These are phyloP conservation scores for Alternaria gansuensis DNA, from an alignment of 2,329 filamentous ascomycete genomes.

Conservation along the genomic window DNA sequence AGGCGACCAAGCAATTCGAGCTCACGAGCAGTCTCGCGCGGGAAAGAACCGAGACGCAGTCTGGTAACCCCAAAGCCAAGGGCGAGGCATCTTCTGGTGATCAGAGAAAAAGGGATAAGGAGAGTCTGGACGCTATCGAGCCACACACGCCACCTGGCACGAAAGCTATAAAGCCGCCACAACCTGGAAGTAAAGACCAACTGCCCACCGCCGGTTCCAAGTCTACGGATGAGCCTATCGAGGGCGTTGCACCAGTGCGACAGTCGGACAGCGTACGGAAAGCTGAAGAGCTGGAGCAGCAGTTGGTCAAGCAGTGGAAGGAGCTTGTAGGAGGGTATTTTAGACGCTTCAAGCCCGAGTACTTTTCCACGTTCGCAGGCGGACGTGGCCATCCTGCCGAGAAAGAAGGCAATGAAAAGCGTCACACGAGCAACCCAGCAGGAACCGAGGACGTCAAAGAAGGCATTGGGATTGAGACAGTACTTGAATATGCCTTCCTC, in stretches of 20 bases:
- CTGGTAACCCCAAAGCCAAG: conserved; percentile 38
- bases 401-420: conserved; percentile 41
- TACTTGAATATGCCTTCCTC: conserved; percentile 91
- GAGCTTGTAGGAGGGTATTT: conserved; percentile 93
- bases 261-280: conserved; percentile 63
- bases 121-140: conserved; percentile 56
- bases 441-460: conserved; percentile 40
- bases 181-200: conserved; percentile 31
- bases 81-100: conserved; percentile 32
- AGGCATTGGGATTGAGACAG: conserved; percentile 73
- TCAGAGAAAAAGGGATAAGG: conserved; percentile 45
- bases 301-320: conserved; percentile 79
- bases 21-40: conserved; percentile 74
- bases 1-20: conserved; percentile 78
- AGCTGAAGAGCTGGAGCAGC: conserved; percentile 73
- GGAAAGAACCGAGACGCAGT: conserved; percentile 34
- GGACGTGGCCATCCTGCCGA: conserved; percentile 49
- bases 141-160: conserved; percentile 58
- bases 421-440: conserved; percentile 35
- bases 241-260: conserved; percentile 42
- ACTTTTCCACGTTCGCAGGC: conserved; percentile 67
- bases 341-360: conserved; percentile 82
- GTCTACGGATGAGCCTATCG: conserved; percentile 33
- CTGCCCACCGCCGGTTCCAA: conserved; percentile 40
- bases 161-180: conserved; percentile 52